A percentile compares a stretch with the other conserved stretches of the same genome.
These are phyloP conservation scores for Vickermania ingenoplastis DNA, from an alignment of 208 protist species.

Conservation along the genomic window DNA sequence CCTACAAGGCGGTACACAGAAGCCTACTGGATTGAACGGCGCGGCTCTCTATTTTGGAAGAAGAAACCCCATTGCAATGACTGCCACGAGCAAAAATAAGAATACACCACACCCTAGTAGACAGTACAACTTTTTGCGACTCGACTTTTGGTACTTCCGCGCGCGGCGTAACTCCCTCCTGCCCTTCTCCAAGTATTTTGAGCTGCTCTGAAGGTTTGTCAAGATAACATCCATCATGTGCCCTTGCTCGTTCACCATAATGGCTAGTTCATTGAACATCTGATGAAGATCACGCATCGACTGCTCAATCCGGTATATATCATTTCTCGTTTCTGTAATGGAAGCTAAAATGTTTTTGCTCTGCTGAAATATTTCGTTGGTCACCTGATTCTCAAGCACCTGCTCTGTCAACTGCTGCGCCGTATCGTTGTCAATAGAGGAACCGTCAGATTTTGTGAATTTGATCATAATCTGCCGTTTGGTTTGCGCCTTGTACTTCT, in stretches of 20 bases:
- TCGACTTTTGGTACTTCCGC: slow-evolving; percentile 68
- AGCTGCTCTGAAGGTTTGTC: slow-evolving; percentile 54
- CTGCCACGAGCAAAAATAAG: slow-evolving; percentile 38
- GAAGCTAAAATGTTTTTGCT: slow-evolving; percentile 77
- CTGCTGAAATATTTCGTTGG: slow-evolving; percentile 81
- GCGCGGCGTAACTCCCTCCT: slow-evolving; percentile 63
- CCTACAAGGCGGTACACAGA: too few relatives aligned
- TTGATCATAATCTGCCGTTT: slow-evolving; percentile 89
- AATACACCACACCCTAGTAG: slow-evolving; percentile 29
- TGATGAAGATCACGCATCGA: slow-evolving; percentile 82
- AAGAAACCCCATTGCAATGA: slow-evolving; percentile 17
- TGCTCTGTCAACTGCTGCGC: slow-evolving; percentile 61
- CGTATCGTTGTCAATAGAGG: slow-evolving; percentile 58
- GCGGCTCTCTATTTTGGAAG: slow-evolving; percentile 3
- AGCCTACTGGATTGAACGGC: too few relatives aligned
- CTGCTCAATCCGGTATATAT: slow-evolving; percentile 85
- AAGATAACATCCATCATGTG: slow-evolving; percentile 81
- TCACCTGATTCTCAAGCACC: slow-evolving; percentile 71
- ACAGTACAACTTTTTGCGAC: slow-evolving; percentile 66
- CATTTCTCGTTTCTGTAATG: slow-evolving; percentile 81
- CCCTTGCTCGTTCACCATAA: slow-evolving; percentile 83
- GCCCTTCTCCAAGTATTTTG: slow-evolving; percentile 48
- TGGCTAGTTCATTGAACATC: slow-evolving; percentile 83
- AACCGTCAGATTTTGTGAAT: slow-evolving; percentile 74
- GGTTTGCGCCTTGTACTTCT: slow-evolving; percentile 66